phyloP scores from a whole-genome alignment of 225 moss, liverwort and hornwort species.

The Lunularia cruciata region DNA sequence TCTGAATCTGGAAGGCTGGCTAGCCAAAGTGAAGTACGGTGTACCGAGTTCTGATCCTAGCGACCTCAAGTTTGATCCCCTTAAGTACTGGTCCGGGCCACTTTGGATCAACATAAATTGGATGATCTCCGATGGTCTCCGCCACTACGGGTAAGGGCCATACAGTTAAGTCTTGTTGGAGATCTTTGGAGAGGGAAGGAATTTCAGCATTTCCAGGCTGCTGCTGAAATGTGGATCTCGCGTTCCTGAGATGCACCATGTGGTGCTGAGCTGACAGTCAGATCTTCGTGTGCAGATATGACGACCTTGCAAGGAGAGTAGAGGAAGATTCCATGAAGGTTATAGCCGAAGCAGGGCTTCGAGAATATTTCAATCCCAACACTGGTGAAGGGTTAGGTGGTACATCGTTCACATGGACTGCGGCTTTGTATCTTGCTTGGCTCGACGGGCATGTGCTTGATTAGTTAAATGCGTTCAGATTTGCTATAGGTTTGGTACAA shows the following conservation, averaged over 20 bases:
- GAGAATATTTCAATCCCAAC: constrained; percentile 7
- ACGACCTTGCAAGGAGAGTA: neutral
- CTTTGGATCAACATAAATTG: constrained; percentile 49
- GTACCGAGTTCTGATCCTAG: constrained; percentile 42
- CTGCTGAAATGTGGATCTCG: neutral
- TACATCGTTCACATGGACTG: constrained; percentile 7
- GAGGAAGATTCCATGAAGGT: neutral
- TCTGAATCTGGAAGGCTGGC: constrained; percentile 29
- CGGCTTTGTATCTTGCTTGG: constrained; percentile 2
- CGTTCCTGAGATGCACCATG: neutral
- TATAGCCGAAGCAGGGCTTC: neutral
- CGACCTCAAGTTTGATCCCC: constrained; percentile 35
- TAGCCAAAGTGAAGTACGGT: constrained; percentile 33
- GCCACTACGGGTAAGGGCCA: constrained; percentile 34
- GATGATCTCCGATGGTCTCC: constrained; percentile 50
- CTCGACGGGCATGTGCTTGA: neutral
- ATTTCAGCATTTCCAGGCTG: neutral
- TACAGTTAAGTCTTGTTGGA: no score
- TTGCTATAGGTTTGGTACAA: no score
- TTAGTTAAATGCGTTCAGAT: no score
- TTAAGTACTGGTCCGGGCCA: constrained; percentile 43
- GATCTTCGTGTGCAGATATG: constrained; percentile 5
- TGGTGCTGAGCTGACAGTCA: neutral
- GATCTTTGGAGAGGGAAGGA: neutral
- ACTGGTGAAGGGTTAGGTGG: constrained; percentile 5